Conservation (phyloP, 192 early-diverging fungal species). For the Podila epicladia region DNA sequence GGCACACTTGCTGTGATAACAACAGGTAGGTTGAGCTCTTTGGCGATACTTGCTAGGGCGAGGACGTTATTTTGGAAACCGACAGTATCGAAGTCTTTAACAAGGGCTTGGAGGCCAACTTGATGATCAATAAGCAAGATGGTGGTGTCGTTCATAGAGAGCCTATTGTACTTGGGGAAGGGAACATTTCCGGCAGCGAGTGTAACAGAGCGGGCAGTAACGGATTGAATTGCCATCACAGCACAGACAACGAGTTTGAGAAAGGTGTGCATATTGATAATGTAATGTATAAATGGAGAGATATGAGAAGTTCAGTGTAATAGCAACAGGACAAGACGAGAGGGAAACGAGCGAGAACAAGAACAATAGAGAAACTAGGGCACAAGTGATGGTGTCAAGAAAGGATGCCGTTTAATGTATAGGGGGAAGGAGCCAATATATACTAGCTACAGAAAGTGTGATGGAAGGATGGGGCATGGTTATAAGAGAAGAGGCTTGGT, state of each 20-base stretch:
- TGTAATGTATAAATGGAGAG: not conserved
- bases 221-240: conserved; percentile 19
- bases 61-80: conserved; percentile 25
- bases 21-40: conserved; percentile 26
- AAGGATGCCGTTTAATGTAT: conserved; percentile 14
- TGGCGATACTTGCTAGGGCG: conserved; percentile 24
- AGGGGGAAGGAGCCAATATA: conserved; percentile 7
- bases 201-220: conserved; percentile 9
- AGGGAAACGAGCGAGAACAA: too few relatives aligned
- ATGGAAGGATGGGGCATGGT: not conserved
- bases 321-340: too few relatives aligned
- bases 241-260: conserved; percentile 23
- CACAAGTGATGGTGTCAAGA: conserved; percentile 10
- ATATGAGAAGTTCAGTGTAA: too few relatives aligned
- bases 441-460: conserved; percentile 16
- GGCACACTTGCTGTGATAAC: conserved; percentile 38
- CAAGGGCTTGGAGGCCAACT: conserved; percentile 26
- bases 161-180: conserved; percentile 25
- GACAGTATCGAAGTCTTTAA: conserved; percentile 30
- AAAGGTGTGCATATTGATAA: conserved; percentile 18
- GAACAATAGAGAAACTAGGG: not conserved
- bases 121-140: conserved; percentile 46
- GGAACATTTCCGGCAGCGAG: conserved; percentile 9
- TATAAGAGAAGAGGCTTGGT: conserved; percentile 17
- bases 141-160: conserved; percentile 29